Base-by-base conservation (phyloP, 2,329 filamentous ascomycete species). In the Botryotinia convoluta region DNA sequence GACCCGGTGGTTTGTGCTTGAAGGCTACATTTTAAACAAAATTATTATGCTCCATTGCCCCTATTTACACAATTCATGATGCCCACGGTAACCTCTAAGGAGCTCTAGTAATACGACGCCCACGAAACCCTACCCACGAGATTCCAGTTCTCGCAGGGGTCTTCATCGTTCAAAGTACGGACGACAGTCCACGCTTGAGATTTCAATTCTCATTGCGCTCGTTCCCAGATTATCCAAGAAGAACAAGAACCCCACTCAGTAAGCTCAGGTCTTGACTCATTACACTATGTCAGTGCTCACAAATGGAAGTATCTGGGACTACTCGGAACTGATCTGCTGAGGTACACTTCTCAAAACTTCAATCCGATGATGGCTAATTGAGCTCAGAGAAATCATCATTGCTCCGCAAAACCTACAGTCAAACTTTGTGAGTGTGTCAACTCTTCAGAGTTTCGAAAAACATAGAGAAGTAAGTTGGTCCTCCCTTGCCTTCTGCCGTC, bases 301-400 rank as follows among this genome's bases (percentile, higher is more conserved):
- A 64, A 64, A n/a, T 48, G 20, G 22, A 44, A 16, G n/a, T 29
- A 32, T 22, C 42, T 8, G n/a, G 10, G 62, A 35, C 42, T 29
- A 20, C 22, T 62, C n/a, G 26, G 39, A 59, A 32, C n/a, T 44
- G 39, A 29, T 63, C 39, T 63, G 39, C n/a, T 32, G n/a, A 32
- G 29, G 39, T n/a, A 29, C 32, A 48, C 42, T 45, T 48, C 48
- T 65, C 26, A 37, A 26, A 26, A 37, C 63, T 48, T 65, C 62
- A 22, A 63, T 29, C n/a, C 16, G n/a, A 18, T 29, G 12, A 22
- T 37, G 16, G 35, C 29, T 7, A 29, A 63, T 29, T 12, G 63
- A 51, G 63, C 63, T 67, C 63, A 67, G 63, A 51, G 12, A 67
- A 35, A 67, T 67, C 63, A 67, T 65, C 29, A 65, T 48, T 65